These are phyloP conservation scores for Naematelia encephala DNA, from an alignment of 768 basidiomycete species.

Conservation along the genomic window DNA sequence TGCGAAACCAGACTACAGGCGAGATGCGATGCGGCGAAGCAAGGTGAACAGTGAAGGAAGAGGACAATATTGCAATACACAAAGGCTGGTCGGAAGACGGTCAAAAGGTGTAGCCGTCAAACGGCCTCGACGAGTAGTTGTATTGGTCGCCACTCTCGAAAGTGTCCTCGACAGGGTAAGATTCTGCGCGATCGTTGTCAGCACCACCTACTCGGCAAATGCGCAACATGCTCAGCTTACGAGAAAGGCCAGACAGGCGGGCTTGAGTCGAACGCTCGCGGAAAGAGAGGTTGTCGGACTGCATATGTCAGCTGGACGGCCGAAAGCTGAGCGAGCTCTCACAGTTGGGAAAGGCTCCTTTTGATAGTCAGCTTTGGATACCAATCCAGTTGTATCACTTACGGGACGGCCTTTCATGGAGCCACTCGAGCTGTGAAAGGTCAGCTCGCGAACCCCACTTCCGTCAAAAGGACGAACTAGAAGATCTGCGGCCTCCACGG, in stretches of 20 bases:
- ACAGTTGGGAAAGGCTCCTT: background rate
- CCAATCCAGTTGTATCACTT: conserved; percentile 2
- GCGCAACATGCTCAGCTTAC: background rate
- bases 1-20: background rate
- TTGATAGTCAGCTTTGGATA: background rate
- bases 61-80: background rate
- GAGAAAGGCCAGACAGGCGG: background rate
- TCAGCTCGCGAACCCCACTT: background rate
- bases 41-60: background rate
- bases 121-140: background rate
- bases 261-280: background rate
- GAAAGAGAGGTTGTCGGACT: background rate
- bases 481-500: conserved; percentile 46
- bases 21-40: background rate
- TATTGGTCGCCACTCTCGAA: background rate
- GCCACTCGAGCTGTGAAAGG: conserved; percentile 27
- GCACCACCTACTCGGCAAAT: background rate
- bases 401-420: conserved; percentile 31
- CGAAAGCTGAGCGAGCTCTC: too few species aligned
- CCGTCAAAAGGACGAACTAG: conserved; percentile 33
- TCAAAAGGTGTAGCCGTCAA: background rate
- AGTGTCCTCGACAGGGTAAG: background rate
- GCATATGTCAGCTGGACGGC: too few species aligned
- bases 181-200: background rate
- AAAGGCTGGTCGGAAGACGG: background rate